Percentiles rank a stretch among this genome's conserved stretches.
phyloP scores from a whole-genome alignment of 805 yeast genomes.

The Kluyveromyces nonfermentans region DNA sequence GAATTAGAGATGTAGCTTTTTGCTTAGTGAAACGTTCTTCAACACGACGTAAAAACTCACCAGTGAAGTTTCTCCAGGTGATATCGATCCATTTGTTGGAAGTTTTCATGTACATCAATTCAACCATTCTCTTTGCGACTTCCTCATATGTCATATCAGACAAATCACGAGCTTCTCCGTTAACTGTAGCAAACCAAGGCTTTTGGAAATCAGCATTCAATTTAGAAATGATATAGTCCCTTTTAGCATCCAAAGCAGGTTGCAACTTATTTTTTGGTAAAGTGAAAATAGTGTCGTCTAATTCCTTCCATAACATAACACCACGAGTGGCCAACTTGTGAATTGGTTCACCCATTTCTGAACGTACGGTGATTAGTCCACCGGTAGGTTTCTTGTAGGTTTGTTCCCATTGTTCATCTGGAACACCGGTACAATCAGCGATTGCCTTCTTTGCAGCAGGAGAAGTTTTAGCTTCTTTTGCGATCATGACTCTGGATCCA shows the following conservation, averaged over 20 bases:
- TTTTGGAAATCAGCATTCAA: slow-evolving; percentile 94
- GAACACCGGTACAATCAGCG: slow-evolving; percentile 83
- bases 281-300: slow-evolving; percentile 87
- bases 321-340: slow-evolving; percentile 98
- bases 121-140: slow-evolving; percentile 79
- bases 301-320: slow-evolving; percentile 93
- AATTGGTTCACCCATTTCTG: slow-evolving; percentile 99
- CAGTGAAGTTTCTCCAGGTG: slow-evolving; percentile 77
- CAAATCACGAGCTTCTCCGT: slow-evolving; percentile 74
- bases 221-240: slow-evolving; percentile 71
- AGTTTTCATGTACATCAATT: slow-evolving; percentile 74
- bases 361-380: slow-evolving; percentile 90
- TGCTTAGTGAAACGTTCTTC: slow-evolving; percentile 85
- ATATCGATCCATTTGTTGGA: slow-evolving; percentile 81
- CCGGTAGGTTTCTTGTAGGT: slow-evolving; percentile 94
- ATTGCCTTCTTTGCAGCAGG: slow-evolving; percentile 90
- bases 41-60: slow-evolving; percentile 81
- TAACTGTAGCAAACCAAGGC: slow-evolving; percentile 86
- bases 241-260: slow-evolving; percentile 74
- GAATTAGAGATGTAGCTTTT: slow-evolving; percentile 58
- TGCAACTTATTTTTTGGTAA: slow-evolving; percentile 83
- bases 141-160: slow-evolving; percentile 94
- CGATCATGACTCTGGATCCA: slow-evolving; percentile 96
- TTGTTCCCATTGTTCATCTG: slow-evolving; percentile 83
- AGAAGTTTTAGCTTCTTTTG: slow-evolving; percentile 92